These are phyloP conservation scores for Xylaria sp. DNA, from an alignment of 2,329 filamentous ascomycete genomes.

Conservation along the genomic window DNA sequence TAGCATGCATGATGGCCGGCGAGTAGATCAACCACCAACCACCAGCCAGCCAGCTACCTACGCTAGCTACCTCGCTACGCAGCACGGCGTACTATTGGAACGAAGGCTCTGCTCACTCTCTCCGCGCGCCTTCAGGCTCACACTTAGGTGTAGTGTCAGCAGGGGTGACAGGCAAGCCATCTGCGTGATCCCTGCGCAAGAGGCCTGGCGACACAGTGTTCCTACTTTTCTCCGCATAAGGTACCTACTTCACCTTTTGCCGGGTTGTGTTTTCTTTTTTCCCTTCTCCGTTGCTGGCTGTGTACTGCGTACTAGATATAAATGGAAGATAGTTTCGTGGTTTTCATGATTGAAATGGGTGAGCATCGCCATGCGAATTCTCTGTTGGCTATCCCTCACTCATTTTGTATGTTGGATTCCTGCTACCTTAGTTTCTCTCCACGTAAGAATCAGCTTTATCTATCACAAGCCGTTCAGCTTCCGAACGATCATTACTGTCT, in stretches of 20 bases:
- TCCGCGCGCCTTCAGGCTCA: conserved; percentile 23
- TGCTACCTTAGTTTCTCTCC: conserved; percentile 18
- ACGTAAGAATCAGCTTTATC: conserved; percentile 18
- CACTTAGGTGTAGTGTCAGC: conserved; percentile 10
- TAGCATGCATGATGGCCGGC: conserved; percentile 28
- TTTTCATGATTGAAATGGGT: conserved; percentile 31
- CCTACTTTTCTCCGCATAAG: conserved; percentile 21
- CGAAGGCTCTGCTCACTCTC: conserved; percentile 8
- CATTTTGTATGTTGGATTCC: conserved; percentile 20
- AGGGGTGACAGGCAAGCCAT: conserved; percentile 25
- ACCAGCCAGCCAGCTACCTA: conserved; percentile 9
- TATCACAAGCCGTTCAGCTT: conserved; percentile 10
- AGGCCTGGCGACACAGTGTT: conserved; percentile 27
- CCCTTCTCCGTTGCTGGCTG: conserved; percentile 24
- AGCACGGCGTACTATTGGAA: conserved; percentile 17
- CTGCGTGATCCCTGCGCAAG: conserved; percentile 29
- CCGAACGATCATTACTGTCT: conserved; percentile 18
- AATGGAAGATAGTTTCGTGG: conserved; percentile 25
- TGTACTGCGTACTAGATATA: conserved; percentile 25
- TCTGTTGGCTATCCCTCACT: conserved; percentile 9
- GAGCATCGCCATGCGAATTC: conserved; percentile 15
- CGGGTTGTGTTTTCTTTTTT: conserved; percentile 25
- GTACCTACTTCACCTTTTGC: conserved; percentile 13
- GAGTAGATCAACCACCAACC: conserved; percentile 26
- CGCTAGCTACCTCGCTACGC: background rate